Evolutionary conservation across 139 green algal genomes (phyloP).

Genomic region (Chlorella sp.): DNA sequence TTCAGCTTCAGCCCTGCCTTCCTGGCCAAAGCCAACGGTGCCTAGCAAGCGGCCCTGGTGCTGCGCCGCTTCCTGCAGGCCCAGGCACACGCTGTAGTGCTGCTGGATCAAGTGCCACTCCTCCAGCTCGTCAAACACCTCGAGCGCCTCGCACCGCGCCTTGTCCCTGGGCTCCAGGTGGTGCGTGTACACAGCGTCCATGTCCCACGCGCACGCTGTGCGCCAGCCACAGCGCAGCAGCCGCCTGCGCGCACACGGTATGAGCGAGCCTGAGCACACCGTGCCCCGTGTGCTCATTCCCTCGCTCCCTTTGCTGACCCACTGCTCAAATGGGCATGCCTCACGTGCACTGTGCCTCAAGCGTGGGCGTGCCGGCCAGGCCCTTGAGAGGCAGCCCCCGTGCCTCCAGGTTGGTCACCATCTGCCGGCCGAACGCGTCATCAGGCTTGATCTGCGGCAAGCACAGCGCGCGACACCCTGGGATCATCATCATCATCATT

Average conservation of each 20-base stretch:
- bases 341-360: constrained; percentile 52
- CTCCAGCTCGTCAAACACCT: constrained; percentile 91
- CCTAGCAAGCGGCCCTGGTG: too few relatives aligned
- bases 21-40: too few relatives aligned
- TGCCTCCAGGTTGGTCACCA: constrained; percentile 77
- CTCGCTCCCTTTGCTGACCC: too few relatives aligned
- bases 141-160: not conserved
- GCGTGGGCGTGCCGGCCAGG: constrained; percentile 53
- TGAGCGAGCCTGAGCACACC: too few relatives aligned
- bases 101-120: constrained; percentile 92
- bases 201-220: constrained; percentile 40
- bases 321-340: too few relatives aligned
- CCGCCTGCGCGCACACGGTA: too few relatives aligned
- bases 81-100: not conserved
- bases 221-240: constrained; percentile 47
- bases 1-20: too few relatives aligned
- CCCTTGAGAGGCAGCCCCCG: constrained; percentile 77
- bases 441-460: constrained; percentile 73
- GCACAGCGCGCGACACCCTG: too few relatives aligned
- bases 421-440: constrained; percentile 84
- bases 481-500: too few relatives aligned
- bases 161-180: constrained; percentile 3
- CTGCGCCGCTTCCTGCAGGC: too few relatives aligned
- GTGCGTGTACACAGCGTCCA: constrained; percentile 69
- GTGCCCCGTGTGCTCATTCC: too few relatives aligned